These are phyloP conservation scores for Pseudevernia furfuracea DNA, from an alignment of 495 filamentous ascomycete species.

Conservation along the genomic window DNA sequence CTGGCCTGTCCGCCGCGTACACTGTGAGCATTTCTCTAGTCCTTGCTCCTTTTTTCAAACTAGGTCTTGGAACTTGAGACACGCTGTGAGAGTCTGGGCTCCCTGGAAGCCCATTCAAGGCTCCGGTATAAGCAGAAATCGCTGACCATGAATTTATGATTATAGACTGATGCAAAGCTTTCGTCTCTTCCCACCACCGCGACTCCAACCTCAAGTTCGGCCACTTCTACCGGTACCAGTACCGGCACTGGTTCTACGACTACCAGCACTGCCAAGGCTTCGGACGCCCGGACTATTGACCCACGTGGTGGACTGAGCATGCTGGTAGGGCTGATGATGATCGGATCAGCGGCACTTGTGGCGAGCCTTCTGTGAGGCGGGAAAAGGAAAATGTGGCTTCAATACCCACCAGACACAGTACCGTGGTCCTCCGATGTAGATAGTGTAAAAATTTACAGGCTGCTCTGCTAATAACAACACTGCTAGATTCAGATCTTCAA, in stretches of 20 bases:
- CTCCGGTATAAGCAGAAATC: background rate
- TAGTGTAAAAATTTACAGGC: background rate
- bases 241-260: background rate
- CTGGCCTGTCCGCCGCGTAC: conserved; percentile 32
- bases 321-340: background rate
- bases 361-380: background rate
- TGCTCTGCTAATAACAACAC: background rate
- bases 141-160: background rate
- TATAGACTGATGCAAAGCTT: conserved; percentile 29
- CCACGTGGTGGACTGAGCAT: background rate
- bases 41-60: no score
- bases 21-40: background rate
- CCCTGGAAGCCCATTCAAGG: background rate
- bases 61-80: background rate
- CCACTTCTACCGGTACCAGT: background rate
- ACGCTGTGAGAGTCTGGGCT: background rate
- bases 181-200: conserved; percentile 24
- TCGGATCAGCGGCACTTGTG: background rate
- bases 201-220: conserved; percentile 1
- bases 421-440: background rate
- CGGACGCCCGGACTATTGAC: background rate
- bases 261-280: conserved; percentile 6
- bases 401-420: background rate
- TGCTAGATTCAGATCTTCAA: background rate
- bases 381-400: background rate